Evolutionary conservation across 108 stramenopile genomes (phyloP).

Genomic region (Mayamaea pseudoterrestris): DNA sequence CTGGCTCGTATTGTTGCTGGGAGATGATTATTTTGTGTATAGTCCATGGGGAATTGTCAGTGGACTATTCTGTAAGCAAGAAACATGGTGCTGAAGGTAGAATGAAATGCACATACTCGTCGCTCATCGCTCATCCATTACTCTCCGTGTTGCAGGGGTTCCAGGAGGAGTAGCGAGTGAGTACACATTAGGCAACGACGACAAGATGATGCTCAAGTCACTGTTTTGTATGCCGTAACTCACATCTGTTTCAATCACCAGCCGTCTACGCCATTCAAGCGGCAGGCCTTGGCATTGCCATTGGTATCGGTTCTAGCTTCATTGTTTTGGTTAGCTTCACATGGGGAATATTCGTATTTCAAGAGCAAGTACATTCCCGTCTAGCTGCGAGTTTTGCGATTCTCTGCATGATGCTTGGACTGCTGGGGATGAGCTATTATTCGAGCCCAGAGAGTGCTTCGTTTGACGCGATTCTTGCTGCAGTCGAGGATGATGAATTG

Average conservation of each 20-base stretch:
- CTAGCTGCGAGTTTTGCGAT: conserved; percentile 36
- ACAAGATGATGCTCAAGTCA: no score
- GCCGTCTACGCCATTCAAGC: conserved; percentile 71
- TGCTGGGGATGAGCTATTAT: conserved; percentile 70
- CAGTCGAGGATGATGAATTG: no score
- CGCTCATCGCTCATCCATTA: no score
- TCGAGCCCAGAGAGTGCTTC: conserved; percentile 25
- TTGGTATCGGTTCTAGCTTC: conserved; percentile 63
- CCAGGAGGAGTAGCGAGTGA: conserved; percentile 10
- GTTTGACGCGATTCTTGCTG: no score
- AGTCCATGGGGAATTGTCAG: conserved; percentile 73
- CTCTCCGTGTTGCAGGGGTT: no score
- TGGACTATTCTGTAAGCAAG: conserved; percentile 72
- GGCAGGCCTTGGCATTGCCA: conserved; percentile 64
- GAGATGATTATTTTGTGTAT: conserved; percentile 32
- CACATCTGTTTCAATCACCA: no score
- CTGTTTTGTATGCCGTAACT: conserved; percentile 19
- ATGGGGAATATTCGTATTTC: conserved; percentile 73
- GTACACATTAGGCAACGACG: no score
- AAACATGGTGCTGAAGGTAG: conserved; percentile 39
- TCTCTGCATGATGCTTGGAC: conserved; percentile 41
- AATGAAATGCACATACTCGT: no score
- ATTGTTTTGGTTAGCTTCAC: conserved; percentile 65
- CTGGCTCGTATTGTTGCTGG: conserved; percentile 31
- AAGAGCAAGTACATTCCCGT: conserved; percentile 37